Evolutionary conservation across 139 green algal genomes (phyloP).

Genomic region (Coccomyxa sp.): DNA sequence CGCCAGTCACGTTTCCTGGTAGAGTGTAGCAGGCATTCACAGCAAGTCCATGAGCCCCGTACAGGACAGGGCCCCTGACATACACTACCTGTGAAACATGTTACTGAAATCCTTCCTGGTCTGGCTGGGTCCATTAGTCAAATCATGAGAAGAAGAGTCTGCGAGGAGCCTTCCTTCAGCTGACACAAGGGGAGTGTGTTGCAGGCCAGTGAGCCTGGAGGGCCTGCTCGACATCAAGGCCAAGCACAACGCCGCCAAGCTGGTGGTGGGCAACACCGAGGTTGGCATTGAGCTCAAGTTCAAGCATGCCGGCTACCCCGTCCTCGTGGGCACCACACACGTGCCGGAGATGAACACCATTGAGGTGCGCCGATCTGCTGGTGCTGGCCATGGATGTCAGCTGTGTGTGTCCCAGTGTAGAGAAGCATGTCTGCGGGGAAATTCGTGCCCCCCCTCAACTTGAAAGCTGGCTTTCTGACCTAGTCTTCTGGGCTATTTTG

Average conservation of each 20-base stretch:
- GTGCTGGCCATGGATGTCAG: neutral
- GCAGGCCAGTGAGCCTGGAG: constrained; percentile 64
- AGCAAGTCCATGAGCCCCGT: no score
- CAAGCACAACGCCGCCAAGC: constrained; percentile 49
- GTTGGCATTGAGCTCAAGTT: constrained; percentile 98
- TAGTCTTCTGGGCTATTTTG: neutral
- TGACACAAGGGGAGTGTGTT: neutral
- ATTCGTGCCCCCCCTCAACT: neutral
- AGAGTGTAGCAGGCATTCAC: no score
- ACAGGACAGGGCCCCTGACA: neutral
- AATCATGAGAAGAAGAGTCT: neutral
- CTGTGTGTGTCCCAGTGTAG: no score
- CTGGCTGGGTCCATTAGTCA: neutral
- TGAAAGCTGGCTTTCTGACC: neutral
- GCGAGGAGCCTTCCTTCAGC: neutral
- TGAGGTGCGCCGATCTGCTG: constrained; percentile 9
- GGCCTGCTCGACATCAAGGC: constrained; percentile 74
- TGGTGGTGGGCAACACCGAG: constrained; percentile 95
- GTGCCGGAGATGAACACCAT: constrained; percentile 80
- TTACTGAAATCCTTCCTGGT: neutral
- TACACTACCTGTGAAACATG: neutral
- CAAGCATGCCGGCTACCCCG: constrained; percentile 75
- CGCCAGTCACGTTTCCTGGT: no score
- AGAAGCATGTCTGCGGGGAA: neutral
- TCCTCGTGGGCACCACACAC: constrained; percentile 70